phyloP scores from a whole-genome alignment of 2,329 filamentous ascomycete species.

The Pseudonectria foliicola region DNA sequence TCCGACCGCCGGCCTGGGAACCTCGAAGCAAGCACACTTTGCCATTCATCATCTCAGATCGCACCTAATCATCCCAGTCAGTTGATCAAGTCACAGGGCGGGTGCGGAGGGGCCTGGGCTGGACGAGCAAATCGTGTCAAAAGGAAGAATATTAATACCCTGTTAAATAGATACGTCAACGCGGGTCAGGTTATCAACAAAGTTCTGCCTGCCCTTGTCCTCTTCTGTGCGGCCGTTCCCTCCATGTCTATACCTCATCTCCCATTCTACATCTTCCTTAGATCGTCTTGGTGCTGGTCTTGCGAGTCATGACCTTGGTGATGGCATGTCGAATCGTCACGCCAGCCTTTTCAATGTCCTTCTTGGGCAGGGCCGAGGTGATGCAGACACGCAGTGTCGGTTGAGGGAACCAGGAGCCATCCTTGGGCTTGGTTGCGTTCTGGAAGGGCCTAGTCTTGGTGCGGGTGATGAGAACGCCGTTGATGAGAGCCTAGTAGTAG shows the following conservation, averaged over 20 bases:
- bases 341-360: slow-evolving; percentile 93
- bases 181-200: no score
- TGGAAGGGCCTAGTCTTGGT: slow-evolving; percentile 71
- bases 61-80: no score
- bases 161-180: no score
- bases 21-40: no score
- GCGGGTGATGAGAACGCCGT: slow-evolving; percentile 82
- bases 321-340: slow-evolving; percentile 83
- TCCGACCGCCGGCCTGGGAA: no score
- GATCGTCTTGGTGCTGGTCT: slow-evolving; percentile 37
- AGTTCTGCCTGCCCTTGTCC: no score
- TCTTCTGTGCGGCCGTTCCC: no score
- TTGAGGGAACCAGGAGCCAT: slow-evolving; percentile 61
- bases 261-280: not conserved
- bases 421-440: slow-evolving; percentile 56
- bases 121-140: no score
- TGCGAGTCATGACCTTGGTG: slow-evolving; percentile 77
- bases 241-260: not conserved
- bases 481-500: slow-evolving; percentile 61
- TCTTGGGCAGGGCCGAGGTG: slow-evolving; percentile 79
- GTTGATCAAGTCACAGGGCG: no score
- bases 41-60: no score
- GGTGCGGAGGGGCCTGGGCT: no score
- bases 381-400: slow-evolving; percentile 89
- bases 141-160: no score